Evolutionary conservation across 1,284 basidiomycete genomes (phyloP).

Genomic region (Pterulicium gracile): DNA sequence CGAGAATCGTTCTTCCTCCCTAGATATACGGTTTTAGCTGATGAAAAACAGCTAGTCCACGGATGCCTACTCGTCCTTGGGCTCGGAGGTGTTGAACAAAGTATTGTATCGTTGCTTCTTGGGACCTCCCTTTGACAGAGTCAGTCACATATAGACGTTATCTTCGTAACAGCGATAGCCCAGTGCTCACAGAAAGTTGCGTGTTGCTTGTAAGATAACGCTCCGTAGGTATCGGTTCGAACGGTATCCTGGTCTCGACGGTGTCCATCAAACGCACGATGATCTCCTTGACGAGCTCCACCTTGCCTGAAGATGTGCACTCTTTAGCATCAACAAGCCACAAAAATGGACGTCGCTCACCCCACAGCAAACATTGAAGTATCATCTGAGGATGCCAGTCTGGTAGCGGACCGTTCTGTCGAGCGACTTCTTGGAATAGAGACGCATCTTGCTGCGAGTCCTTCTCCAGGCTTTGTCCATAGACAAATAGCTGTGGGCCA

Average conservation of each 20-base stretch:
- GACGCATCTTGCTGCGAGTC: conserved; percentile 12
- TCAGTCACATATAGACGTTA: no score
- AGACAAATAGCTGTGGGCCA: conserved; percentile 72
- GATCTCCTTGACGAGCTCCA: conserved; percentile 75
- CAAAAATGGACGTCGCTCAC: conserved; percentile 29
- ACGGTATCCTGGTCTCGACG: conserved; percentile 13
- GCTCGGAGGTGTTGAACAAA: conserved; percentile 30
- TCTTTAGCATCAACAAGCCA: conserved; percentile 5
- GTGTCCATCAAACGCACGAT: conserved; percentile 53
- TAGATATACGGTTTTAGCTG: conserved; percentile 6
- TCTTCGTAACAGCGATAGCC: no score
- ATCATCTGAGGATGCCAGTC: conserved; percentile 91
- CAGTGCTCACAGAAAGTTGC: no score
- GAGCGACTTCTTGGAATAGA: conserved; percentile 74
- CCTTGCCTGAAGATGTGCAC: conserved; percentile 44
- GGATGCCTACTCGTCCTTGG: conserved; percentile 31
- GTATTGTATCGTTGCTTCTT: conserved; percentile 28
- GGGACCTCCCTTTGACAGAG: no score
- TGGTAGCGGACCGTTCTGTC: conserved; percentile 73
- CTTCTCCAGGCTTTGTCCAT: conserved; percentile 29
- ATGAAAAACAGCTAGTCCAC: conserved; percentile 1
- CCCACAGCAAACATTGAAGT: conserved; percentile 85
- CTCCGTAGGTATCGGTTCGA: conserved; percentile 33
- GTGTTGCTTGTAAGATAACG: conserved; percentile 31
- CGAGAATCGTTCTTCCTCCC: conserved; percentile 53